Percentiles rank a stretch among this genome's conserved stretches.
phyloP scores from a whole-genome alignment of 2,329 filamentous ascomycete genomes.

The Colletotrichum nymphaeae region DNA sequence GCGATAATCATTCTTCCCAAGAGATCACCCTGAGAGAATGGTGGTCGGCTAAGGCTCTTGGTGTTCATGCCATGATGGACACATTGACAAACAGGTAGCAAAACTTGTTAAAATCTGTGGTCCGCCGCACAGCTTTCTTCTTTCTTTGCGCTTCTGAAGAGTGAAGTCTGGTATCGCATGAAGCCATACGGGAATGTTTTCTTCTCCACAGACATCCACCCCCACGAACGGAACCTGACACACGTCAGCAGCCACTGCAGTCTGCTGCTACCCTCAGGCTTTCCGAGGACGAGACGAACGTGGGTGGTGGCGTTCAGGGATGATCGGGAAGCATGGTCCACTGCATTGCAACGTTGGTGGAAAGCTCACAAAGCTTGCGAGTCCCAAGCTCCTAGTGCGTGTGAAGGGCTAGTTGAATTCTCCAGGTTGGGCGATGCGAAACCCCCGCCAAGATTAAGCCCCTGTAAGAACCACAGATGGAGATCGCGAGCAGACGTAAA shows the following conservation, averaged over 20 bases:
- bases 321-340: constrained; percentile 1
- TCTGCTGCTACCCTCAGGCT: background rate
- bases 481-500: background rate
- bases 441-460: constrained; percentile 34
- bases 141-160: no score
- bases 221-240: constrained; percentile 24
- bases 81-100: background rate
- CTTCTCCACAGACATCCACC: background rate
- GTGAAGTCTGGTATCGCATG: background rate
- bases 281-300: constrained; percentile 18
- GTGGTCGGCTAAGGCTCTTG: background rate
- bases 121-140: background rate
- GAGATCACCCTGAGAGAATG: background rate
- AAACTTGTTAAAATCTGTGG: no score
- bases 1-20: background rate
- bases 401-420: constrained; percentile 6
- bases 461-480: constrained; percentile 18
- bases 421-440: constrained; percentile 9
- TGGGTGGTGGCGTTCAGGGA: constrained; percentile 2
- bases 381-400: constrained; percentile 12
- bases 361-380: background rate
- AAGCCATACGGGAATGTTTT: constrained; percentile 23
- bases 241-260: constrained; percentile 12
- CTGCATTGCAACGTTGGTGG: background rate
- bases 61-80: background rate